Evolutionary conservation across 805 yeast genomes (phyloP).

Genomic region (Saccharomycopsis malanga): DNA sequence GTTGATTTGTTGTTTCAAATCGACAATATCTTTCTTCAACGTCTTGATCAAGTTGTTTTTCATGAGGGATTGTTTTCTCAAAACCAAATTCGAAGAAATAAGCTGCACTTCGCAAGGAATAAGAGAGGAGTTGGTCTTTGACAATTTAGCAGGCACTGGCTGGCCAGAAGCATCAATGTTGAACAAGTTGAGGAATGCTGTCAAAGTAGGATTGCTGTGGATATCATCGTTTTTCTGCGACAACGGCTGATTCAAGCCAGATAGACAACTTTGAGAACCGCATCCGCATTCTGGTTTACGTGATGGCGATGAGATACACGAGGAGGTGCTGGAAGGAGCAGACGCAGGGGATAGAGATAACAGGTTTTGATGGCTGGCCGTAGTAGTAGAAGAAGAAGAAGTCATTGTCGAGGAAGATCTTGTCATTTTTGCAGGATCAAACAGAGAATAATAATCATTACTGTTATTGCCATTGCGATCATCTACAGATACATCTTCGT

Average conservation of each 20-base stretch:
- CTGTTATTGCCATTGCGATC: background rate
- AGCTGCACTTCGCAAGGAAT: slow-evolving; percentile 18
- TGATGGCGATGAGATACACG: background rate
- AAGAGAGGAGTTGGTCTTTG: background rate
- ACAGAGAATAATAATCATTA: slow-evolving; percentile 2
- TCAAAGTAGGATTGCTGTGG: background rate
- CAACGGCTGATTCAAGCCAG: background rate
- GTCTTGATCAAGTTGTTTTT: slow-evolving; percentile 19
- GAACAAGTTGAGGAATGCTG: slow-evolving; percentile 15
- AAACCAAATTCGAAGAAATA: slow-evolving; percentile 19
- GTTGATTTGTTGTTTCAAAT: slow-evolving; percentile 13
- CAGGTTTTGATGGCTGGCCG: background rate
- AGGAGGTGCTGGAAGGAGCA: background rate
- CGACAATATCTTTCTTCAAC: slow-evolving; percentile 16
- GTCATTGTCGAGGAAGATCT: background rate
- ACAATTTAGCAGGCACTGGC: background rate
- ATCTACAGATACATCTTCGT: background rate
- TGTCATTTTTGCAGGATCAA: background rate
- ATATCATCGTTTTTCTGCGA: background rate
- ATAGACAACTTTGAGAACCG: slow-evolving; percentile 1
- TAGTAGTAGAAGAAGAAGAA: background rate
- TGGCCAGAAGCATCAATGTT: background rate
- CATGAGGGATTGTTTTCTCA: slow-evolving; percentile 20
- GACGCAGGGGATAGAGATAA: slow-evolving; percentile 1
- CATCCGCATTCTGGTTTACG: background rate